Conservation (phyloP, 768 basidiomycete genomes). For the Macrolepiota fuliginosa region DNA sequence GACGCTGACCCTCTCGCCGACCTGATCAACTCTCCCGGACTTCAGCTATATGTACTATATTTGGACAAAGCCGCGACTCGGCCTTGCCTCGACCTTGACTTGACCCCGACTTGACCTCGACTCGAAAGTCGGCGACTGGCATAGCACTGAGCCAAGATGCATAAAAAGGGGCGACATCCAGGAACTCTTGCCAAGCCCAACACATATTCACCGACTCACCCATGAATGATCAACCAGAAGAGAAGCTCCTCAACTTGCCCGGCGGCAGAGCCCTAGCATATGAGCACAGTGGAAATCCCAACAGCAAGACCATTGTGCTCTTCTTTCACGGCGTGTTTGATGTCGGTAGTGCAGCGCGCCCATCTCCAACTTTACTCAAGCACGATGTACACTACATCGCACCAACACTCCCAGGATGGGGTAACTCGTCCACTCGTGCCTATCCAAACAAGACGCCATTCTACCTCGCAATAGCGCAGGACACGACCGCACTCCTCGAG, state of each 20-base stretch:
- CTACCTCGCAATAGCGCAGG: constrained; percentile 37
- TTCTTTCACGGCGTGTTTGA: constrained; percentile 57
- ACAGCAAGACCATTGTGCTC: constrained; percentile 46
- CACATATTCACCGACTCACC: not conserved
- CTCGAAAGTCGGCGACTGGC: no score
- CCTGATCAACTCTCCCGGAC: no score
- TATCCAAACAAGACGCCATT: constrained; percentile 29
- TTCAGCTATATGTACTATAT: no score
- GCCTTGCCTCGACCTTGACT: no score
- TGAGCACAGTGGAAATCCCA: constrained; percentile 46
- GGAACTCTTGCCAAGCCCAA: not conserved
- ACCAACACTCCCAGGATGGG: constrained; percentile 61
- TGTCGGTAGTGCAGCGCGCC: constrained; percentile 39
- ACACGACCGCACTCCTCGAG: constrained; percentile 44
- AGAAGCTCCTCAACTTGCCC: constrained; percentile 35
- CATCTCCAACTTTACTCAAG: constrained; percentile 32
- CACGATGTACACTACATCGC: constrained; percentile 44
- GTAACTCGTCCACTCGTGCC: constrained; percentile 42
- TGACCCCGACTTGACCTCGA: no score
- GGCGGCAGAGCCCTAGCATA: constrained; percentile 54
- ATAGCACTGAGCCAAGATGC: not conserved
- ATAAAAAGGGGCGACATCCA: not conserved
- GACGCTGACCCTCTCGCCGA: no score
- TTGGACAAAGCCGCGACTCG: no score
- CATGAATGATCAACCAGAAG: constrained; percentile 13